phyloP scores from a whole-genome alignment of 345 rosid species.

The Arabis hirsuta region DNA sequence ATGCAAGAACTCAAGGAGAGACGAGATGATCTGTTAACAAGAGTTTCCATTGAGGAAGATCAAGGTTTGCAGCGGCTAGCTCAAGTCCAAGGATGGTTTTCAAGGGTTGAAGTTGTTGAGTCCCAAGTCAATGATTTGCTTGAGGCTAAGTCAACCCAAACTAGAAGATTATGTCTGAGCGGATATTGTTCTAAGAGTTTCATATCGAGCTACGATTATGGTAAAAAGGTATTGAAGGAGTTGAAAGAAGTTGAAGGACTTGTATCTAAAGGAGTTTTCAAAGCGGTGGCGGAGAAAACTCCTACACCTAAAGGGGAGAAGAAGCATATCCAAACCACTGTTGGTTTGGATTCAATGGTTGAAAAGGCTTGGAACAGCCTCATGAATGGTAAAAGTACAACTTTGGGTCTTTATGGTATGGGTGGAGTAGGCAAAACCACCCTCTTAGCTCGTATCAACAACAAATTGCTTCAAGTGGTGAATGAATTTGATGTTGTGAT shows the following conservation, averaged over 20 bases:
- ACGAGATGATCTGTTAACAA: background rate
- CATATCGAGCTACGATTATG: background rate
- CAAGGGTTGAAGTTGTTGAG: background rate
- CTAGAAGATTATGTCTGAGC: background rate
- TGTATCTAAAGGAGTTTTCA: background rate
- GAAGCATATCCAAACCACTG: background rate
- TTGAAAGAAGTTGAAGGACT: background rate
- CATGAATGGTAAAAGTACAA: background rate
- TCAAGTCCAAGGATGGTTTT: slow-evolving; percentile 23
- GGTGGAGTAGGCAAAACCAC: slow-evolving; percentile 35
- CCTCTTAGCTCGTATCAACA: slow-evolving; percentile 15
- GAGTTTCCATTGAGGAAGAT: background rate
- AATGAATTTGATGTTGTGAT: background rate
- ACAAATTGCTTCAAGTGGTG: too few relatives aligned
- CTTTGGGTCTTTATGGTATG: slow-evolving; percentile 21
- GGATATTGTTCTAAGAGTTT: slow-evolving; percentile 11
- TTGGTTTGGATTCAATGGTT: slow-evolving; percentile 15
- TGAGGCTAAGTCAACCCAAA: background rate
- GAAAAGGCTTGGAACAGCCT: background rate
- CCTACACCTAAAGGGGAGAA: background rate
- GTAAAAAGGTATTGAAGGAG: background rate
- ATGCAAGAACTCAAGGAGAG: background rate
- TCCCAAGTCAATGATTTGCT: slow-evolving; percentile 2
- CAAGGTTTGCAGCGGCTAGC: background rate
- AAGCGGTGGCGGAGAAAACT: background rate